phyloP scores from a whole-genome alignment of 768 basidiomycete species.

The Naganishia vaughanmartiniae region DNA sequence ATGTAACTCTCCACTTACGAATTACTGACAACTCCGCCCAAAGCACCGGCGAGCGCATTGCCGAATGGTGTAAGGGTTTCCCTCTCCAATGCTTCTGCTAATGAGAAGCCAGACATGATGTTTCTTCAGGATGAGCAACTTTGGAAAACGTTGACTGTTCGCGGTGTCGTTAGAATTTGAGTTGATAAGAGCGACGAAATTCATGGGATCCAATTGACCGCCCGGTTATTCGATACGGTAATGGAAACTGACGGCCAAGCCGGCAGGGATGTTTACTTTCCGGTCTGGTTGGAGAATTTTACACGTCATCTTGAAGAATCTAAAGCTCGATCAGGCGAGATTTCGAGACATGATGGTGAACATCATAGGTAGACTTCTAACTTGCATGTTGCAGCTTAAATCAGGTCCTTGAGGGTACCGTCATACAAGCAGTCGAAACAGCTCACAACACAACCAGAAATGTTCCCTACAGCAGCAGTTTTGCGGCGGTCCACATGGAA shows the following conservation, averaged over 20 bases:
- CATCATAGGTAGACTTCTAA: not conserved
- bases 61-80: slow-evolving; percentile 32
- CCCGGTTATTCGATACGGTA: slow-evolving; percentile 14
- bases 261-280: slow-evolving; percentile 13
- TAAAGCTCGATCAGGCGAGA: not conserved
- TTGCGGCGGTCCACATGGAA: slow-evolving; percentile 55
- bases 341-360: slow-evolving; percentile 22
- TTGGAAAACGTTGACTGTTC: not conserved
- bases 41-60: slow-evolving; percentile 31
- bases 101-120: slow-evolving; percentile 14
- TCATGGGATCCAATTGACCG: too few species aligned
- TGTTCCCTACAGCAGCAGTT: slow-evolving; percentile 36
- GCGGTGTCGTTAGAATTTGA: not conserved
- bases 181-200: not conserved
- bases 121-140: not conserved
- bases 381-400: too few species aligned
- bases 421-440: not conserved
- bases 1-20: slow-evolving; percentile 22
- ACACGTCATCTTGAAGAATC: not conserved
- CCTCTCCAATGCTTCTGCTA: slow-evolving; percentile 24
- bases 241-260: slow-evolving; percentile 1
- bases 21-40: slow-evolving; percentile 33
- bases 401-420: too few species aligned
- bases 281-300: too few species aligned
- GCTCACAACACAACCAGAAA: not conserved